Evolutionary conservation across 306 rosid species (phyloP).

Genomic region (Carpinus viminea): DNA sequence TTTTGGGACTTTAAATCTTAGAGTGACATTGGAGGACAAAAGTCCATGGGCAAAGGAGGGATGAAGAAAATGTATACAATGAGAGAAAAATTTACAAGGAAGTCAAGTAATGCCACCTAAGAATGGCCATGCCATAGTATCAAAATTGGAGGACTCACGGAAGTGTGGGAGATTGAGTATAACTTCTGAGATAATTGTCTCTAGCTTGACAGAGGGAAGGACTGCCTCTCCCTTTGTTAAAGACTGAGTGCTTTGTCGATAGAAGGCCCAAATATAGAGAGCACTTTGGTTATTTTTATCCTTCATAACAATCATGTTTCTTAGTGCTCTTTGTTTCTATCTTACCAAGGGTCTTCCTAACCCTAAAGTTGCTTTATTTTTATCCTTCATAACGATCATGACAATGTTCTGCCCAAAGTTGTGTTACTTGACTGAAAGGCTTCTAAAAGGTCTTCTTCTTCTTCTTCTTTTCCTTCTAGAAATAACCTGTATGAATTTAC

Average conservation of each 20-base stretch:
- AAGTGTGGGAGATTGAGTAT: not conserved
- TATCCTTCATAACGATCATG: no score
- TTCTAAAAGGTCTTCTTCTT: not conserved
- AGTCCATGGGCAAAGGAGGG: not conserved
- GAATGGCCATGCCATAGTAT: not conserved
- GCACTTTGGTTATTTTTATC: no score
- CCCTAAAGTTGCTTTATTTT: no score
- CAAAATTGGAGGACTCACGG: not conserved
- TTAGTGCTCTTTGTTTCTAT: no score
- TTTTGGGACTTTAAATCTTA: not conserved
- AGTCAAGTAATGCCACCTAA: not conserved
- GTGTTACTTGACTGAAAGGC: not conserved
- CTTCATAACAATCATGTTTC: no score
- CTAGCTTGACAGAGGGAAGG: not conserved
- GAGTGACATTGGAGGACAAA: not conserved
- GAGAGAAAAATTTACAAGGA: not conserved
- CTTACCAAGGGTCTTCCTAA: no score
- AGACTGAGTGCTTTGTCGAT: no score
- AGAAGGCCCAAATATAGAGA: no score
- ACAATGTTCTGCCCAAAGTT: not conserved
- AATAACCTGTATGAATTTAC: not conserved
- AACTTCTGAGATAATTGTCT: not conserved
- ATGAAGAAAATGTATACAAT: not conserved
- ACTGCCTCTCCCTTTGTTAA: not conserved
- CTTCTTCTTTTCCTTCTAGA: not conserved